Conservation (phyloP, 768 basidiomycete genomes). For the Crassisporium funariophilum region DNA sequence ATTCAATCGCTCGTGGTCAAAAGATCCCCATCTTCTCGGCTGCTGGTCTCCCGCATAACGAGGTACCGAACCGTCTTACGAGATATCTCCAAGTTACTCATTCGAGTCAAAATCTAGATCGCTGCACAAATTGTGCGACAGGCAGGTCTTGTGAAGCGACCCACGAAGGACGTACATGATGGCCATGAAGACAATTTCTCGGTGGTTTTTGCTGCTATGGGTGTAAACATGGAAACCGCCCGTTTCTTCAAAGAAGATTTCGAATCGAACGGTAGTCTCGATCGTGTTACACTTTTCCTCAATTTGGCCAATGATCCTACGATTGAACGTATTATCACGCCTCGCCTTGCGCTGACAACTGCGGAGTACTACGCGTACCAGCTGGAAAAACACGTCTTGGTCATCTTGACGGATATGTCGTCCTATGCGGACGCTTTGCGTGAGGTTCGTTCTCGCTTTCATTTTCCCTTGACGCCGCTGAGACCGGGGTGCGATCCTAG, state of each 20-base stretch:
- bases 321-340: constrained; percentile 99
- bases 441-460: constrained; percentile 57
- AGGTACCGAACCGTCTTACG: constrained; percentile 51
- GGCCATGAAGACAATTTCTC: constrained; percentile 99
- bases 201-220: constrained; percentile 99
- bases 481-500: constrained; percentile 37
- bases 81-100: constrained; percentile 4
- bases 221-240: constrained; percentile 99
- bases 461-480: constrained; percentile 16
- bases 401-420: constrained; percentile 99
- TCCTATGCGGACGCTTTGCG: constrained; percentile 97
- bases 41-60: constrained; percentile 97
- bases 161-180: constrained; percentile 96
- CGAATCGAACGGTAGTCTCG: constrained; percentile 96
- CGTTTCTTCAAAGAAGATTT: constrained; percentile 99
- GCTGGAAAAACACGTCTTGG: constrained; percentile 98
- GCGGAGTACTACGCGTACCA: constrained; percentile 99
- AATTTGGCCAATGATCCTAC: constrained; percentile 99
- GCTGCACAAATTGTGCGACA: constrained; percentile 99
- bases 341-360: constrained; percentile 95
- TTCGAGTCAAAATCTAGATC: constrained; percentile 55
- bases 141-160: constrained; percentile 94
- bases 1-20: constrained; percentile 99
- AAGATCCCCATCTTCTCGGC: constrained; percentile 99
- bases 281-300: constrained; percentile 97